Evolutionary conservation across 208 protist species (phyloP), one percentile per base, ranked within the genome.

Genomic region (Leishmania major): DNA sequence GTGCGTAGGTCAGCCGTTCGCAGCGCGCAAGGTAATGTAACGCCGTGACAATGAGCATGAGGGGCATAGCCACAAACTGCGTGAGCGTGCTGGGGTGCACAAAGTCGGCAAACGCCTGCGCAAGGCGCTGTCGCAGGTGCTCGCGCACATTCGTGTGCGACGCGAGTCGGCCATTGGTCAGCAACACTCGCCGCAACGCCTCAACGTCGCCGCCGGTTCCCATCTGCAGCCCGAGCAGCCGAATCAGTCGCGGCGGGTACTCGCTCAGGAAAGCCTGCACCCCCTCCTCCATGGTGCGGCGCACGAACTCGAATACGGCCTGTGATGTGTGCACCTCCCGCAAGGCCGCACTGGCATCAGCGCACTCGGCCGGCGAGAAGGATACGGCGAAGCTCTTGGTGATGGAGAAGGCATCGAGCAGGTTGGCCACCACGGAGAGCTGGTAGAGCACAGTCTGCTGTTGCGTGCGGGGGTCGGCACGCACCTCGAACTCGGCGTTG

Each of bases 401-500:
- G 76, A 89, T 78, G 22, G 91, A 92, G 71, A 95, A 90, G 43
- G 85, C 57, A n/a, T 90, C 91, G 8, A 97, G 80, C 7, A 91
- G 72, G 67, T 87, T 87, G 69, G 84, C 88, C 37, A 93, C 74
- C 11, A 89, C 75, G 35, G 91, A 90, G 3, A 93, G 79, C 81
- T 95, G 94, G 66, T 90, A 96, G 0, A 97, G 85, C 55, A 79
- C 75, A 51, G 84, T 80, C 49, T 83, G 88, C 66, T 97, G 94
- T 67, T 91, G 92, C 49, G 82, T 87, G 37, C 60, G 76, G 28
- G 82, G 60, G 77, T 86, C 79, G 28, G 80, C 89, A 45, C 85
- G 79, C 1, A 95, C 25, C 67, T 93, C 90, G 53, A 93, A 94
- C 75, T 96, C 91, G 13, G 87, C 89, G 78, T 93, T 95, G 84